A percentile compares a stretch with the other conserved stretches of the same genome.
Evolutionary conservation across 768 basidiomycete genomes (phyloP).

Genomic region (Mycena maculata): DNA sequence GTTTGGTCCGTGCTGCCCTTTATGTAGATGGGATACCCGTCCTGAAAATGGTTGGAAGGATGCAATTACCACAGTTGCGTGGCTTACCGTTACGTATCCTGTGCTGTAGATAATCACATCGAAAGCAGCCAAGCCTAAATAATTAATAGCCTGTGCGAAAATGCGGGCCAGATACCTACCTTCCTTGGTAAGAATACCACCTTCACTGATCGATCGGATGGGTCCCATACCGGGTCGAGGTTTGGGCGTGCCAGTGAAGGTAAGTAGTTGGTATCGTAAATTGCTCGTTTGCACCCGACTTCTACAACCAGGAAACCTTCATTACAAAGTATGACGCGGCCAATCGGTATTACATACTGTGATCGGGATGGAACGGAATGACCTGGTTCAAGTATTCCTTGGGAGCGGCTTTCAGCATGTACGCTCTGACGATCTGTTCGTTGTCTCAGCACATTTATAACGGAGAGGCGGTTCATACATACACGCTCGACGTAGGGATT

Average conservation of each 20-base stretch:
- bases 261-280: constrained; percentile 71
- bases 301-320: constrained; percentile 54
- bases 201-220: constrained; percentile 60
- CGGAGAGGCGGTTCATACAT: constrained; percentile 23
- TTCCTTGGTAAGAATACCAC: constrained; percentile 59
- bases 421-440: constrained; percentile 9
- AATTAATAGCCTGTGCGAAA: constrained; percentile 43
- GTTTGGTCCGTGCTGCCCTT: constrained; percentile 44
- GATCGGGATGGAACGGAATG: constrained; percentile 52
- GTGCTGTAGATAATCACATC: constrained; percentile 41
- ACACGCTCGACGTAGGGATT: constrained; percentile 12
- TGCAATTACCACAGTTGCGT: background rate
- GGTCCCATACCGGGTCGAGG: constrained; percentile 61
- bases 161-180: constrained; percentile 39
- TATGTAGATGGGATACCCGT: constrained; percentile 48
- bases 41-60: constrained; percentile 33
- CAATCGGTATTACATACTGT: background rate
- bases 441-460: constrained; percentile 37
- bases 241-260: constrained; percentile 63
- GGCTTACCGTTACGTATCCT: constrained; percentile 1
- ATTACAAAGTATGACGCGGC: background rate
- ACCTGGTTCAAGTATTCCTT: constrained; percentile 8
- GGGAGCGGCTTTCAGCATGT: constrained; percentile 9
- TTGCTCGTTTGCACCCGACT: constrained; percentile 73
- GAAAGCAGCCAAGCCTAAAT: constrained; percentile 32